Evolutionary conservation across 306 rosid species (phyloP), one percentile per base, ranked within the genome.

Genomic region (Trichosanthes cucumerina): DNA sequence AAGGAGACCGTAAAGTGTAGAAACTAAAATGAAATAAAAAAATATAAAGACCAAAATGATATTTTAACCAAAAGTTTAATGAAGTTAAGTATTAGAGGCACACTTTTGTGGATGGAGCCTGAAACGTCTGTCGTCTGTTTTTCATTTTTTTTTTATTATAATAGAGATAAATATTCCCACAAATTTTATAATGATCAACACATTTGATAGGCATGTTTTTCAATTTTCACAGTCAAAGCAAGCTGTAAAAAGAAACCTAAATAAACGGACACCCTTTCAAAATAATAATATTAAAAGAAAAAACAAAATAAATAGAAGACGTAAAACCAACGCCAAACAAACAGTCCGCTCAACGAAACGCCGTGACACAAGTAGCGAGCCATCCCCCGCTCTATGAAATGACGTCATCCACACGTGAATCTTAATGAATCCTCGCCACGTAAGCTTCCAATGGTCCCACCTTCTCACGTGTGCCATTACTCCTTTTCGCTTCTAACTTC

Each of bases 391-490:
- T 54, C 79, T 78, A 18, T 23, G 9, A 9, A 78, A 78, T 85
- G 91, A 87, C 87, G 85, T 87, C 85, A 79, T 23, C 85, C 97
- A 63, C 98, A 90, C 93, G 96, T 91, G 97, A 89, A 89, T 76
- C 79, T 46, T 58, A 75, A 52, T 78, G 59, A 78, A 43, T 76
- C 43, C 9, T 13, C 68, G 19, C 82, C 81, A 38, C 7, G 72
- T 65, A 78, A 83, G 83, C 24, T 81, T 79, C 90, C 81, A 79
- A 49, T 79, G 84, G 38, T 84, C 81, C 91, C 84, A 82, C 72
- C 10, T 79, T 90, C 93, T 87, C 94, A 89, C 94, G 96, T 90
- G 96, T 82, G 87, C 49, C 80, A 41, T 59, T 18, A 31, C 58
- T 53, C 3, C 47, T 43, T 43, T 43, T 0, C n/a, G 59, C 54